Percentiles rank a stretch among this genome's conserved stretches.
phyloP scores from a whole-genome alignment of 306 rosid species.

The Trichosanthes cucumerina region DNA sequence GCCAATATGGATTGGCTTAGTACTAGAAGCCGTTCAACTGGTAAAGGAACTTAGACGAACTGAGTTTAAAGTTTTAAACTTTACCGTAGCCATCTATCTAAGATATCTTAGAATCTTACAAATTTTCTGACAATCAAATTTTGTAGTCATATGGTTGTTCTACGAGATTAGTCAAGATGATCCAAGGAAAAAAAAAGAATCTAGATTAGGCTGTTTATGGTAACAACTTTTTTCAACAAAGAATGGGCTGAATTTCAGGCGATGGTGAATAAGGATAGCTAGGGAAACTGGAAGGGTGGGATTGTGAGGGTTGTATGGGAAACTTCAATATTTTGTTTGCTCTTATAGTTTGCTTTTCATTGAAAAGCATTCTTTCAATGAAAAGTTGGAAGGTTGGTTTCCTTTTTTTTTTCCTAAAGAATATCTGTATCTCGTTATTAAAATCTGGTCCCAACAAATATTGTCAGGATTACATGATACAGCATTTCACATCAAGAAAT shows the following conservation, averaged over 20 bases:
- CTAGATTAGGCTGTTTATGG: not conserved
- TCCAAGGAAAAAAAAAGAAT: not conserved
- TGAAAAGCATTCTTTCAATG: not conserved
- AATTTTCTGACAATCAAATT: not conserved
- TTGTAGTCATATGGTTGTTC: not conserved
- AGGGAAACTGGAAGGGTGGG: not conserved
- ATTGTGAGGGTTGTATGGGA: not conserved
- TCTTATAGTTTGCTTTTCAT: not conserved
- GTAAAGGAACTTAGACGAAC: not conserved
- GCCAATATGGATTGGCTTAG: not conserved
- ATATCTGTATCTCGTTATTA: not conserved
- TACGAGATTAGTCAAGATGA: not conserved
- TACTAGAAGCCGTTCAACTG: not conserved
- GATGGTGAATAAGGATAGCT: not conserved
- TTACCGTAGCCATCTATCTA: not conserved
- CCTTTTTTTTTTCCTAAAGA: not conserved
- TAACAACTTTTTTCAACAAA: not conserved
- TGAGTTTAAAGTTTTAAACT: not conserved
- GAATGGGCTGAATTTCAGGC: not conserved
- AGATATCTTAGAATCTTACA: not conserved
- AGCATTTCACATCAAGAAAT: constrained; percentile 5
- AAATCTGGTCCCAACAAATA: not conserved
- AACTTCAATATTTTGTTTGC: not conserved
- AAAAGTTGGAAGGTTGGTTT: not conserved
- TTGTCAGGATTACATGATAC: not conserved